These are phyloP conservation scores for Apostasia shenzhenica DNA, from an alignment of 106 monocot species.

Conservation along the genomic window DNA sequence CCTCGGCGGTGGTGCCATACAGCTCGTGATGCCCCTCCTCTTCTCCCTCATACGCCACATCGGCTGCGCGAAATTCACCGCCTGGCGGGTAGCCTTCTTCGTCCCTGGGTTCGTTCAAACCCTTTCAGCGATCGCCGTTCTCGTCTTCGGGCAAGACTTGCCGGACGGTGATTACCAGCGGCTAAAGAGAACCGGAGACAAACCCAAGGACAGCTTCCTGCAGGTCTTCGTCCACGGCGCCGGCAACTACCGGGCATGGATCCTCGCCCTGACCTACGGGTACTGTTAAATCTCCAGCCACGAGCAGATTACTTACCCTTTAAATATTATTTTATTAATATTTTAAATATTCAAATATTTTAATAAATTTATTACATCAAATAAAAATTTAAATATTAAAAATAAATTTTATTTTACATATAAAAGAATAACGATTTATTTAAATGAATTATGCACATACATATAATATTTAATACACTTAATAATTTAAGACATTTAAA, in stretches of 20 bases:
- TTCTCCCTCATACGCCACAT: slow-evolving; percentile 42
- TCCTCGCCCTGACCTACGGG: slow-evolving; percentile 55
- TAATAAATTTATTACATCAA: no score
- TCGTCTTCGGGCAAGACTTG: slow-evolving; percentile 68
- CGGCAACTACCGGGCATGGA: slow-evolving; percentile 73
- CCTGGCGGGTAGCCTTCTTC: slow-evolving; percentile 95
- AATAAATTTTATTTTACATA: no score
- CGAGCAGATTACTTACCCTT: no score
- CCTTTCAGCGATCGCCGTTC: slow-evolving; percentile 37
- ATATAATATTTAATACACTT: no score
- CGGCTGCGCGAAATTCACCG: slow-evolving; percentile 60
- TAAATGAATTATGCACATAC: no score
- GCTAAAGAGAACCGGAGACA: slow-evolving; percentile 61
- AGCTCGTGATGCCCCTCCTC: slow-evolving; percentile 85
- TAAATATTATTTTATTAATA: no score
- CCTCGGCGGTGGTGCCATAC: slow-evolving; percentile 93
- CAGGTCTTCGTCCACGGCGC: slow-evolving; percentile 36
- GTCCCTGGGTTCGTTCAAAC: slow-evolving; percentile 77
- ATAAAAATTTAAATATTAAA: no score
- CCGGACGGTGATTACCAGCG: slow-evolving; percentile 61
- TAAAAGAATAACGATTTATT: no score
- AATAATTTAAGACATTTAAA: no score
- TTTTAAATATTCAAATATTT: no score
- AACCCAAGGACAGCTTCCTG: slow-evolving; percentile 49
- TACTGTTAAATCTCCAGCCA: slow-evolving; percentile 24